A percentile compares a stretch with the other conserved stretches of the same genome.
Evolutionary conservation across 176 grass and related monocot species (phyloP).

Genomic region (Dendrocalamus sinicus): DNA sequence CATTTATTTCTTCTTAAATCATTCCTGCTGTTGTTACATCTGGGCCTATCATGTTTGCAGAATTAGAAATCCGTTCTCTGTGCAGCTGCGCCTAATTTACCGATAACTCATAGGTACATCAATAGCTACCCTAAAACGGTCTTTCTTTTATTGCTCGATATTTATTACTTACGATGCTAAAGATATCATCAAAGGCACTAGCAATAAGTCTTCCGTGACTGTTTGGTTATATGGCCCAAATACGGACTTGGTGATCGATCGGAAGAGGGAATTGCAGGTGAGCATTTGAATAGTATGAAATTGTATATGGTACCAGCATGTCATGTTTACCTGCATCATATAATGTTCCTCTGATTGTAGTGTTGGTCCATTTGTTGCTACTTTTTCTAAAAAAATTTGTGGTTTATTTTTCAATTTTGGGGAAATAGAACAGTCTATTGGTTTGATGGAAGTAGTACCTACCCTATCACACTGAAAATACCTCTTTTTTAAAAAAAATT

Average conservation of each 20-base stretch:
- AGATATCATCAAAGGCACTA: conserved; percentile 63
- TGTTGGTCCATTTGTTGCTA: background rate
- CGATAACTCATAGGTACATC: no score
- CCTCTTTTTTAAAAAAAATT: background rate
- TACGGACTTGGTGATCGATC: conserved; percentile 92
- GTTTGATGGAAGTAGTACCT: background rate
- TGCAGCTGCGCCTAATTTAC: no score
- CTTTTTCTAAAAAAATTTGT: background rate
- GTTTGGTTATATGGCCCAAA: conserved; percentile 94
- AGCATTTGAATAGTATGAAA: conserved; percentile 24
- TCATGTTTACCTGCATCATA: background rate
- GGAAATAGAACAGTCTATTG: background rate
- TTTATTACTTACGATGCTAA: conserved; percentile 68
- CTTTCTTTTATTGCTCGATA: conserved; percentile 9
- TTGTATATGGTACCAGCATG: background rate
- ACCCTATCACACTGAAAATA: background rate
- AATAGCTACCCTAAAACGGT: background rate
- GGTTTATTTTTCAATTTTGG: background rate
- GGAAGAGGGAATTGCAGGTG: conserved; percentile 85
- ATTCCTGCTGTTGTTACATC: background rate
- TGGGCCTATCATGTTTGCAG: background rate
- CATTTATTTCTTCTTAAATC: background rate
- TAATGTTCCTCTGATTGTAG: conserved; percentile 13
- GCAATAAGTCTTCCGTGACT: conserved; percentile 57
- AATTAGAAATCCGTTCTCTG: no score